Evolutionary conservation across 1,284 basidiomycete species (phyloP), one percentile per base, ranked within the genome.

Genomic region (Gymnopus androsaceus): DNA sequence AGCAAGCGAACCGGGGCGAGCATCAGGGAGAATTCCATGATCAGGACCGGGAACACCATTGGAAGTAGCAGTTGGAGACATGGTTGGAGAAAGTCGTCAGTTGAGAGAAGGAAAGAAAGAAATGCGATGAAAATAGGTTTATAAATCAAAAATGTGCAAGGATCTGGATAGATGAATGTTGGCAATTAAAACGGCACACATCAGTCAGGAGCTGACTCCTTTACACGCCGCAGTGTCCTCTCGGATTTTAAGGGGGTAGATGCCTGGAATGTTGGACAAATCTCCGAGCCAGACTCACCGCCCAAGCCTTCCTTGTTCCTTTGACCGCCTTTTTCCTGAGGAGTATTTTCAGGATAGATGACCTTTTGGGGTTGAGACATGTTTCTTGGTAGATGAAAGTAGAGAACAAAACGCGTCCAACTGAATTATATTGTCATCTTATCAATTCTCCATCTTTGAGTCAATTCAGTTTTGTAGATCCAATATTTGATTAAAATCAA

Each of bases 221-320:
- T 8, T 23, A 41, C 25, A 41, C 40, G 14, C 15, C 40, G 40
- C 19, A 41, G 40, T n/a, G n/a, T n/a, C n/a, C n/a, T n/a, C n/a
- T n/a, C n/a, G n/a, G n/a, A n/a, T n/a, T n/a, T n/a, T n/a, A n/a
- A n/a, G n/a, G n/a, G n/a, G n/a, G 19, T 40, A 11, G 38, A 40
- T 11, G 40, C 11, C 3, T 19, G 8, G 17, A 28, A 9, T 4
- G 23, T 15, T 15, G 23, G 21, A 8, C 31, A 33, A 48, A 36
- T 4, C 4, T n/a, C n/a, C 19, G 21, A 38, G 8, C 15, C 37
- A 6, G 15, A 25, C 48, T 50, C 17, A 50, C 48, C 48, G 30
- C 23, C 48, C 12, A 50, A 15, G 21, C 48, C 48, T 38, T 50
- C 48, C 19, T 50, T 50, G 36, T 50, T 50, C n/a, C 48, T 36